Conservation (phyloP, 2,329 filamentous ascomycete genomes). For the Phialophora macrospora region DNA sequence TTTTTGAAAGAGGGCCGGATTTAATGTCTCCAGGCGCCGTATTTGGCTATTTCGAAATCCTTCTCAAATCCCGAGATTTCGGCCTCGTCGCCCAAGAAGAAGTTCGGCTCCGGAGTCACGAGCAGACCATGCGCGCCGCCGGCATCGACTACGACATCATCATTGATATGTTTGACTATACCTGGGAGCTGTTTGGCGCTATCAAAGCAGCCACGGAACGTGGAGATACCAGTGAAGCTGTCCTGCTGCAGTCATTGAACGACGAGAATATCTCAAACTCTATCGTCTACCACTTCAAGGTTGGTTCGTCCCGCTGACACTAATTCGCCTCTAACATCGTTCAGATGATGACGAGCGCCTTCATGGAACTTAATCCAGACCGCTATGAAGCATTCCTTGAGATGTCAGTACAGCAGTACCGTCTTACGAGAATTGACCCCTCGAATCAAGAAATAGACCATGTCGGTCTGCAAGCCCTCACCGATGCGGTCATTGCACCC, state of each 20-base stretch:
- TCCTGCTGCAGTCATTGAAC: slow-evolving; percentile 75
- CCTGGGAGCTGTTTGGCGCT: slow-evolving; percentile 68
- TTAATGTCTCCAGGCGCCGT: slow-evolving; percentile 70
- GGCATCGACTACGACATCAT: slow-evolving; percentile 72
- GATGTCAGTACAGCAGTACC: slow-evolving; percentile 69
- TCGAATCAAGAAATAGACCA: slow-evolving; percentile 86
- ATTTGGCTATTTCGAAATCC: slow-evolving; percentile 89
- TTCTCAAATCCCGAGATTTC: slow-evolving; percentile 70
- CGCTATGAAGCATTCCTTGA: slow-evolving; percentile 76
- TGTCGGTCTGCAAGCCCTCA: slow-evolving; percentile 77
- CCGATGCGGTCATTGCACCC: slow-evolving; percentile 78
- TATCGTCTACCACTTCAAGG: slow-evolving; percentile 82
- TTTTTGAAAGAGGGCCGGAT: slow-evolving; percentile 22
- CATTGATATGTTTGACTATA: slow-evolving; percentile 83
- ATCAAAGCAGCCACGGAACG: slow-evolving; percentile 63
- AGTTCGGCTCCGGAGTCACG: slow-evolving; percentile 72
- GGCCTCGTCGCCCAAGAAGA: slow-evolving; percentile 71
- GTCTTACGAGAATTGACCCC: slow-evolving; percentile 71
- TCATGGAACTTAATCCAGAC: slow-evolving; percentile 74
- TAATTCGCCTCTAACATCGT: slow-evolving; percentile 39
- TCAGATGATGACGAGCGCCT: slow-evolving; percentile 80
- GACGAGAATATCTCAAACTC: slow-evolving; percentile 67
- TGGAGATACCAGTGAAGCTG: slow-evolving; percentile 61
- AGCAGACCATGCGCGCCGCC: slow-evolving; percentile 69
- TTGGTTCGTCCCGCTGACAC: slow-evolving; percentile 44